Evolutionary conservation across 192 early-diverging fungal species (phyloP), one percentile per base, ranked within the genome.

Genomic region (Dispira parvispora): DNA sequence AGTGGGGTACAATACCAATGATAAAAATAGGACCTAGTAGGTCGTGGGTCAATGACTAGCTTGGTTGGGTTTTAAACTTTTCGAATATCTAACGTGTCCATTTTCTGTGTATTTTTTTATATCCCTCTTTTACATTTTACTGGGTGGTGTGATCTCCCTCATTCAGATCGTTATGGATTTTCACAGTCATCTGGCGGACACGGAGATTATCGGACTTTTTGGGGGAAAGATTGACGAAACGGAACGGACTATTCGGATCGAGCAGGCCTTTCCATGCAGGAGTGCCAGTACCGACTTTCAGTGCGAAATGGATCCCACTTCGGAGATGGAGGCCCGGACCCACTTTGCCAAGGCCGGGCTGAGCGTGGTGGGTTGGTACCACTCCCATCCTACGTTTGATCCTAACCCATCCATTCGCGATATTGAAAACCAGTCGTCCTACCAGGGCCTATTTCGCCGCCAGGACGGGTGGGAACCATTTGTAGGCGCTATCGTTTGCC

Each of bases 331-430:
- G 44, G 92, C 94, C 0, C 78, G 89, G 11, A 79, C 84, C 46
- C 78, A 69, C 20, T 96, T 96, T 70, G 75, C 71, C 0, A 68
- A 67, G 8, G 71, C 75, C 64, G 79, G 80, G 0, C 76, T 78
- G 53, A 68, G 68, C 21, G 86, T 88, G 0, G 90, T 95, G 38
- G 92, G 92, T 55, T 96, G 94, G 94, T 96, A 92, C 75, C 94
- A 96, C 69, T 94, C 91, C 43, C 94, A 96, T 70, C 92, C 94
- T 42, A 88, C 88, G 0, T 96, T 96, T 65, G 89, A 89, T 45
- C 85, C 92, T 6, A 82, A 82, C 45, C 94, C 94, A 43, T 88
- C 85, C 50, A 81, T 92, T 14, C 79, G 90, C 66, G 94, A 96
- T 68, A 87, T 94, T 64, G 87, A 89, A 70, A 95, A 85, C 63